These are phyloP conservation scores for Irpex sp. DNA, from an alignment of 1,284 basidiomycete genomes.

Conservation along the genomic window DNA sequence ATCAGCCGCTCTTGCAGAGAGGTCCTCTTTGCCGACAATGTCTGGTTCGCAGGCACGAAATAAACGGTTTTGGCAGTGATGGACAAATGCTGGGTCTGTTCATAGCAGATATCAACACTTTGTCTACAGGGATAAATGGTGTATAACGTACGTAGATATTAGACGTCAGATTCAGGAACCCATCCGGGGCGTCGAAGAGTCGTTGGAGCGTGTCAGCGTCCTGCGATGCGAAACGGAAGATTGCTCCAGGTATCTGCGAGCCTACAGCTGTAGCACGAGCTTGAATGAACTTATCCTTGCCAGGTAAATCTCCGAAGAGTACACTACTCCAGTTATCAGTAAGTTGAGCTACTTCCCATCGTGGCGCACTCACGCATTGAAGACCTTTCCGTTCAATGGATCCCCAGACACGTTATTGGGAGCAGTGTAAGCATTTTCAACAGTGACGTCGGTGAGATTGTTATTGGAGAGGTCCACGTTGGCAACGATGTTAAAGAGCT, in stretches of 20 bases:
- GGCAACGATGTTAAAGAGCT: conserved; percentile 39
- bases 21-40: conserved; percentile 35
- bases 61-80: conserved; percentile 52
- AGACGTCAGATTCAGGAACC: conserved; percentile 47
- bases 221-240: conserved; percentile 46
- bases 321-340: conserved; percentile 31
- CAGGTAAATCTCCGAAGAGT: conserved; percentile 32
- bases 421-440: conserved; percentile 24
- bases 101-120: neutral
- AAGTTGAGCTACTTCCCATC: neutral
- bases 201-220: conserved; percentile 34
- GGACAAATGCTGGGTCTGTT: conserved; percentile 49
- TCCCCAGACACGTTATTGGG: conserved; percentile 49
- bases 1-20: conserved; percentile 40
- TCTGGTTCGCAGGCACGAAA: conserved; percentile 39
- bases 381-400: conserved; percentile 40
- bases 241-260: conserved; percentile 50
- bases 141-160: conserved; percentile 46
- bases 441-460: conserved; percentile 34
- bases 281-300: conserved; percentile 39
- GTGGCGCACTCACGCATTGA: conserved; percentile 47
- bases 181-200: conserved; percentile 49
- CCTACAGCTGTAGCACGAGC: conserved; percentile 44
- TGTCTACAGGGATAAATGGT: neutral
- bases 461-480: conserved; percentile 40